phyloP scores from a whole-genome alignment of 306 rosid species.

The Cicer arietinum region DNA sequence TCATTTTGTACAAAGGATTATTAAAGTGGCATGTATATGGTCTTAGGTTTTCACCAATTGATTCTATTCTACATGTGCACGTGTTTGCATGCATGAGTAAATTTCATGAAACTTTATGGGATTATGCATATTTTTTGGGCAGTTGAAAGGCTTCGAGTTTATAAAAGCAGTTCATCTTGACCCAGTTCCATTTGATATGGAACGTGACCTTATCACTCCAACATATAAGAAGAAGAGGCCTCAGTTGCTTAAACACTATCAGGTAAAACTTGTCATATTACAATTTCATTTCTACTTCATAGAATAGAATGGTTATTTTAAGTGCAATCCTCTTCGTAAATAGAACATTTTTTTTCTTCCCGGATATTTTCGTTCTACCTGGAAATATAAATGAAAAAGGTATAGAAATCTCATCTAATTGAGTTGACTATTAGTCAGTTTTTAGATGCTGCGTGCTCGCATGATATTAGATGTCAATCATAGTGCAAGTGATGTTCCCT shows the following conservation, averaged over 20 bases:
- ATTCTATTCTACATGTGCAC: not conserved
- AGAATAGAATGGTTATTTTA: constrained; percentile 13
- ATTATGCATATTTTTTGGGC: constrained; percentile 47
- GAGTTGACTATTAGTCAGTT: constrained; percentile 13
- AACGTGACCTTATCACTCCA: constrained; percentile 93
- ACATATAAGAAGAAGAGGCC: constrained; percentile 96
- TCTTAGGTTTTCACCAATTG: constrained; percentile 6
- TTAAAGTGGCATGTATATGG: constrained; percentile 10
- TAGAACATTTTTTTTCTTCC: not conserved
- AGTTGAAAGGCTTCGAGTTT: constrained; percentile 93
- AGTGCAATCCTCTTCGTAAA: not conserved
- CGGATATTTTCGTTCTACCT: not conserved
- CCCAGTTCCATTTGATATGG: constrained; percentile 88
- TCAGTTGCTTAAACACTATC: constrained; percentile 80
- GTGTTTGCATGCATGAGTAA: not conserved
- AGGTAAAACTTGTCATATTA: constrained; percentile 57
- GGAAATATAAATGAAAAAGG: not conserved
- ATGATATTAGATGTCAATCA: not conserved
- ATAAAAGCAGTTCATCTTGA: constrained; percentile 84
- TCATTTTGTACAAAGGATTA: not conserved
- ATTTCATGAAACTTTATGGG: constrained; percentile 46
- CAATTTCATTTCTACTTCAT: constrained; percentile 26
- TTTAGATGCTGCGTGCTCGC: not conserved
- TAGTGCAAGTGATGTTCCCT: not conserved
- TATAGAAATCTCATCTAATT: constrained; percentile 13